Base-by-base conservation (phyloP, 257 asterid genomes). In the Verbascum thapsus region DNA sequence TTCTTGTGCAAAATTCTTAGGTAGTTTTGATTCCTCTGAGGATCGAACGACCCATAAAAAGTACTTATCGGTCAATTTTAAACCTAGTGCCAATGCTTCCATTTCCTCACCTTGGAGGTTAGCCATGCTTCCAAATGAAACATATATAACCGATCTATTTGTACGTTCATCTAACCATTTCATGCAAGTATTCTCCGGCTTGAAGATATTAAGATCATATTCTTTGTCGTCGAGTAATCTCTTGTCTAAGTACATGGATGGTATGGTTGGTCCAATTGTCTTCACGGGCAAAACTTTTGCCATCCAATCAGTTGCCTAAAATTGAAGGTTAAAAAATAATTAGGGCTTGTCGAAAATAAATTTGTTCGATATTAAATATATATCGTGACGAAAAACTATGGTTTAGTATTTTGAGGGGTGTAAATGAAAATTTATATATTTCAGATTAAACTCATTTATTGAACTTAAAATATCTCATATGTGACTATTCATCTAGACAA, bases 11-110 rank as follows among this genome's bases (percentile, higher is more conserved):
- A 75, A 70, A 6, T 16, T 11, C 3, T 41, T 3, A 6, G 80
- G 77, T 5, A 75, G 71, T 41, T 75, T 75, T 15, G 68, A 32
- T 8, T 61, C 26, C 40, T 66, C 74, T 0, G 76, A 40, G 2
- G 74, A 50, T 26, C 80, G 39, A 18, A 75, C 74, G 40, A 71
- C 76, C 77, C 77, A 75, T 12, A 70, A 32, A 51, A 75, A 75
- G 47, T 11, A 13, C 5, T 47, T 65, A 12, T 55, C 9, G 53
- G 32, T 70, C 16, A 16, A 26, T 12, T 53, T 66, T 7, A 75
- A 12, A 13, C 50, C 26, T 3, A 5, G 35, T 15, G 80, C 71
- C 7, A 75, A 11, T 35, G 70, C 80, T 64, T 70, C 67, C 76
- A 75, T 61, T 41, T 75, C 67, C 9, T 8, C 67, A 8, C 16